Evolutionary conservation across 2,329 filamentous ascomycete genomes (phyloP), one percentile per base, ranked within the genome.

Genomic region (Aspergillus costaricaensis): DNA sequence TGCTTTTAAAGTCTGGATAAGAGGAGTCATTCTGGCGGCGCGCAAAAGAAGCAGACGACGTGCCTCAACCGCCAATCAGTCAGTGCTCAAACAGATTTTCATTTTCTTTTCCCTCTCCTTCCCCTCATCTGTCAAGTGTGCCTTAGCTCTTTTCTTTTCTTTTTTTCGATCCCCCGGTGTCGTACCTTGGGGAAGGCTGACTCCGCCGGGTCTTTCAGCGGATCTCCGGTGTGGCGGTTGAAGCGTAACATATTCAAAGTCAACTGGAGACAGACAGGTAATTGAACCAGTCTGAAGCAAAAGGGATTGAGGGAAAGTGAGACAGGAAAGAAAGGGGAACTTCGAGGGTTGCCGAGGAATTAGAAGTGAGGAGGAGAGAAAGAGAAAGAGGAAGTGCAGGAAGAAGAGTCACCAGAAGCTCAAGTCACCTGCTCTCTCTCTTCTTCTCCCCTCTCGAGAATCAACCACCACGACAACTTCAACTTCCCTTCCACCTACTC

Each of bases 1-100:
- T 57, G 21, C 50, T 58, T 30, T 54, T 56, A 56, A 62, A 49
- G 14, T 36, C 51, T 8, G 53, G 58, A 60, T 60, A 60, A 59
- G 43, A 38, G 43, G 10, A 44, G 41, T 44, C 41, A 44, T 23
- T 44, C 41, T 44, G 41, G 41, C 17, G 4, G 41, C 41, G 17
- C 19, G 41, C 41, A 6, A 21, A 7, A 50, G 32, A 14, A 36
- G 32, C 32, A 36, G 32, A 15, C 39, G 5, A 43, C 30, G 32
- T 21, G 25, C 50, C 25, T 36, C 10, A 17, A 17, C 39, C 27
- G n/a, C 32, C 32, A 36, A 36, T 36, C 32, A 36, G 32, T 36
- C 32, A 36, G 32, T 36, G 32, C 32, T 36, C 32, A 36, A 36
- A 6, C 32, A 36, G 32, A 15, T 36, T 10, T 23, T 23, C 21